Percentiles rank a stretch among this genome's conserved stretches.
Evolutionary conservation across 2,329 filamentous ascomycete species (phyloP).

Genomic region (Trichoderma gracile): DNA sequence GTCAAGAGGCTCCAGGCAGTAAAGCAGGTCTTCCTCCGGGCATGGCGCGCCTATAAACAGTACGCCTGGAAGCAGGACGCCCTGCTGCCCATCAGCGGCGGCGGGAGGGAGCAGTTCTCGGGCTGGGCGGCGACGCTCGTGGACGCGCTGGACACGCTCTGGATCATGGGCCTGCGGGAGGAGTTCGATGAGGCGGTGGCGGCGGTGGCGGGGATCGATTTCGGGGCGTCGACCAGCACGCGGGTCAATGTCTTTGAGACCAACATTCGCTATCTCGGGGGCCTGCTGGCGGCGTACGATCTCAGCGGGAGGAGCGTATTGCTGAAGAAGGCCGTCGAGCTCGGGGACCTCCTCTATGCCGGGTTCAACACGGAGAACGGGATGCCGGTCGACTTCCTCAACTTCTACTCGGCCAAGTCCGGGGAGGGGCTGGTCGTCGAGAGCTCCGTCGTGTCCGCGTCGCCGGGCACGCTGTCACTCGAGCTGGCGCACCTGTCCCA

Average conservation of each 20-base stretch:
- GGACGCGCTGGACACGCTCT: constrained; percentile 69
- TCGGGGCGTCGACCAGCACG: constrained; percentile 49
- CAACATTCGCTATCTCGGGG: constrained; percentile 70
- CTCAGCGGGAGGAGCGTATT: constrained; percentile 59
- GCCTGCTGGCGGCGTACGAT: constrained; percentile 69
- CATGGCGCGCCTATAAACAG: constrained; percentile 56
- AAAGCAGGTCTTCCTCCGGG: constrained; percentile 38
- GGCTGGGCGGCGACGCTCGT: constrained; percentile 69
- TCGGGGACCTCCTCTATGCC: constrained; percentile 64
- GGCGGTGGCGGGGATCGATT: constrained; percentile 61
- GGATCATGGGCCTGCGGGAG: constrained; percentile 67
- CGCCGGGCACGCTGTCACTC: constrained; percentile 65
- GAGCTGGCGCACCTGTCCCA: constrained; percentile 75
- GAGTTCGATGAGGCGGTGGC: constrained; percentile 66
- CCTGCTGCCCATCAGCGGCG: constrained; percentile 57
- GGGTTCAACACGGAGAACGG: constrained; percentile 68
- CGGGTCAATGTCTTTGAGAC: constrained; percentile 70
- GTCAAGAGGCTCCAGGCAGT: constrained; percentile 39
- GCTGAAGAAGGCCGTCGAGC: constrained; percentile 61
- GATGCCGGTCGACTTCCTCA: constrained; percentile 58
- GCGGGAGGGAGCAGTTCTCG: constrained; percentile 58
- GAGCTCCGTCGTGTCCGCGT: constrained; percentile 45
- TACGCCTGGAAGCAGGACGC: constrained; percentile 67
- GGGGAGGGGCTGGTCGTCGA: constrained; percentile 41
- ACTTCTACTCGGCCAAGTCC: constrained; percentile 44